Conservation (phyloP, 1,284 basidiomycete species). For the Nidula niveotomentosa region DNA sequence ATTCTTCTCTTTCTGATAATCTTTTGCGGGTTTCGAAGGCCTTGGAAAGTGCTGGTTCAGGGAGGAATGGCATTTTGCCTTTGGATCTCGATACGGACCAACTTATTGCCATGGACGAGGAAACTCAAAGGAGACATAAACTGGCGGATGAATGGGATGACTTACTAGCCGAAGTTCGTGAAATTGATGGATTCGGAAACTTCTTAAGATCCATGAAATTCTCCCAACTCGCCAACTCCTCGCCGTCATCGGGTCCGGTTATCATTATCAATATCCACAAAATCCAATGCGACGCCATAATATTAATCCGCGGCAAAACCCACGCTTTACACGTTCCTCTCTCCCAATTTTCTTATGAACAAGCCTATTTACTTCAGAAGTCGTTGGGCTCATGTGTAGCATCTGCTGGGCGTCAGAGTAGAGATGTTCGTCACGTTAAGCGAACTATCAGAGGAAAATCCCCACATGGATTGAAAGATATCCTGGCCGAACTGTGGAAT, state of each 20-base stretch:
- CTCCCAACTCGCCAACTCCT: not conserved
- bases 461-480: not conserved
- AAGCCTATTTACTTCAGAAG: conserved; percentile 2
- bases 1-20: not conserved
- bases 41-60: not conserved
- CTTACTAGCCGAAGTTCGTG: not conserved
- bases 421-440: not conserved
- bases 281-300: conserved; percentile 11
- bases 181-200: not conserved
- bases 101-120: not conserved
- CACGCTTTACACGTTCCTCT: conserved; percentile 10
- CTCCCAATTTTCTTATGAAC: conserved; percentile 1
- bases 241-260: conserved; percentile 5
- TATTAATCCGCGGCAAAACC: conserved; percentile 1
- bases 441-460: not conserved
- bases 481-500: not conserved
- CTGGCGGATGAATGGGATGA: not conserved
- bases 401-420: not conserved
- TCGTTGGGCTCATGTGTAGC: not conserved
- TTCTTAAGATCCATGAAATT: not conserved
- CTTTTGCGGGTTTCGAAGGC: not conserved
- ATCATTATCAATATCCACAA: conserved; percentile 9
- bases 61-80: not conserved
- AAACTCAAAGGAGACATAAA: not conserved
- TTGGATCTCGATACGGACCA: not conserved